These are phyloP conservation scores for Fusarium agapanthi DNA, from an alignment of 2,329 filamentous ascomycete species.

Conservation along the genomic window DNA sequence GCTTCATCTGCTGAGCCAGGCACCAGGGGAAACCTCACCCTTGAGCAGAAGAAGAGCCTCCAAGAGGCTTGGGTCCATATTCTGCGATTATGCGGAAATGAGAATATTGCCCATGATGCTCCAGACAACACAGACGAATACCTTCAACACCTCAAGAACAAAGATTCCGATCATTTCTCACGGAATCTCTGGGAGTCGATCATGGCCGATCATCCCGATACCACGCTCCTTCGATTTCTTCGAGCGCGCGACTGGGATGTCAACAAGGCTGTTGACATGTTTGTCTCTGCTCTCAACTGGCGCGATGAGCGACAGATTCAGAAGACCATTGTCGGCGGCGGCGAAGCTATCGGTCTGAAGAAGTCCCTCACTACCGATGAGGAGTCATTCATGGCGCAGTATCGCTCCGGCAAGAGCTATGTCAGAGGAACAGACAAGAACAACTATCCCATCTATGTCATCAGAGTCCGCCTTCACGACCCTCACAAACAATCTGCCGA, in stretches of 20 bases:
- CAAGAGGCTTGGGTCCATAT: slow-evolving; percentile 34
- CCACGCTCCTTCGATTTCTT: slow-evolving; percentile 51
- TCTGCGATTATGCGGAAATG: slow-evolving; percentile 18
- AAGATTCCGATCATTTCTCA: slow-evolving; percentile 22
- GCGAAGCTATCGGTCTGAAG: slow-evolving; percentile 46
- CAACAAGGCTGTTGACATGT: slow-evolving; percentile 50
- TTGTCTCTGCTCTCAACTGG: slow-evolving; percentile 51
- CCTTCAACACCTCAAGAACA: not conserved
- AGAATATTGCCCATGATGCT: not conserved
- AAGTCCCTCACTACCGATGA: slow-evolving; percentile 38
- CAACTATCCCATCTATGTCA: slow-evolving; percentile 49
- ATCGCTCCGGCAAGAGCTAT: slow-evolving; percentile 50
- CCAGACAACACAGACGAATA: slow-evolving; percentile 10
- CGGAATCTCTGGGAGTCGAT: slow-evolving; percentile 21
- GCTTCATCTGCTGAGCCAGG: slow-evolving; percentile 18
- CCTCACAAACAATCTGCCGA: slow-evolving; percentile 45
- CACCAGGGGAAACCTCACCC: slow-evolving; percentile 27
- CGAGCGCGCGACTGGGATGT: slow-evolving; percentile 54
- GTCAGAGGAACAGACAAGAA: slow-evolving; percentile 49
- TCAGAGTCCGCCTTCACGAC: slow-evolving; percentile 43
- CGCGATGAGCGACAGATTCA: slow-evolving; percentile 47
- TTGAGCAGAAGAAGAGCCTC: slow-evolving; percentile 20
- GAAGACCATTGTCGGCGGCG: slow-evolving; percentile 44
- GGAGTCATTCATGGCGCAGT: slow-evolving; percentile 49
- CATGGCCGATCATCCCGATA: slow-evolving; percentile 49